Evolutionary conservation across 2,329 filamentous ascomycete genomes (phyloP).

Genomic region (Pseudocercospora fuligena): DNA sequence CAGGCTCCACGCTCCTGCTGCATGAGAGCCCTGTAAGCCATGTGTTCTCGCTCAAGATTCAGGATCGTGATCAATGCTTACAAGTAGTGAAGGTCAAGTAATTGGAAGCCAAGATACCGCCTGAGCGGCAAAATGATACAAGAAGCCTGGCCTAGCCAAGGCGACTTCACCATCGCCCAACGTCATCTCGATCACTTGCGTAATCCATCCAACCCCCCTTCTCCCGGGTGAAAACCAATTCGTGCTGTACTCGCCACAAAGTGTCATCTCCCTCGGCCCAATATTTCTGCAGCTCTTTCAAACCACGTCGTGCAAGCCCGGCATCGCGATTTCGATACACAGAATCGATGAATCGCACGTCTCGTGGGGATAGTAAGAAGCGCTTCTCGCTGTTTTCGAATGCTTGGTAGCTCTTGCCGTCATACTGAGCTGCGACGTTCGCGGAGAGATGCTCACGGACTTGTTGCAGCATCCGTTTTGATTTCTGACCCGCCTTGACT

Average conservation of each 20-base stretch:
- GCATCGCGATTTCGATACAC: conserved; percentile 47
- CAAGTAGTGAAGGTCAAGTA: no score
- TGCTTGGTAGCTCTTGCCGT: conserved; percentile 31
- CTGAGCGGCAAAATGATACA: no score
- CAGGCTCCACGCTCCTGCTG: no score
- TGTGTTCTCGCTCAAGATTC: no score
- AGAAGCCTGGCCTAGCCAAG: no score
- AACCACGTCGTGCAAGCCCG: conserved; percentile 37
- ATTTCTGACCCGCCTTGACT: conserved; percentile 33
- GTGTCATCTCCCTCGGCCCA: conserved; percentile 33
- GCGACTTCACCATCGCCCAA: no score
- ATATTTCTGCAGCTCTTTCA: conserved; percentile 41
- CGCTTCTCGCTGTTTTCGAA: conserved; percentile 31
- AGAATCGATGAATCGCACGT: conserved; percentile 39
- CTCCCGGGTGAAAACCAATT: neutral
- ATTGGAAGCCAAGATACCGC: no score
- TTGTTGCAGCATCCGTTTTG: conserved; percentile 25
- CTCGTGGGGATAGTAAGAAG: conserved; percentile 30
- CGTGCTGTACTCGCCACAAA: conserved; percentile 19
- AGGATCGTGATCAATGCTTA: no score
- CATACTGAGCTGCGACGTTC: conserved; percentile 37
- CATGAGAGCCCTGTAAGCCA: no score
- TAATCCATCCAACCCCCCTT: neutral
- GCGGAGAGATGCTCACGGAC: conserved; percentile 26
- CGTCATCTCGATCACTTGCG: no score